Base-by-base conservation (phyloP, 2,329 filamentous ascomycete genomes). In the Trichoderma sp. region DNA sequence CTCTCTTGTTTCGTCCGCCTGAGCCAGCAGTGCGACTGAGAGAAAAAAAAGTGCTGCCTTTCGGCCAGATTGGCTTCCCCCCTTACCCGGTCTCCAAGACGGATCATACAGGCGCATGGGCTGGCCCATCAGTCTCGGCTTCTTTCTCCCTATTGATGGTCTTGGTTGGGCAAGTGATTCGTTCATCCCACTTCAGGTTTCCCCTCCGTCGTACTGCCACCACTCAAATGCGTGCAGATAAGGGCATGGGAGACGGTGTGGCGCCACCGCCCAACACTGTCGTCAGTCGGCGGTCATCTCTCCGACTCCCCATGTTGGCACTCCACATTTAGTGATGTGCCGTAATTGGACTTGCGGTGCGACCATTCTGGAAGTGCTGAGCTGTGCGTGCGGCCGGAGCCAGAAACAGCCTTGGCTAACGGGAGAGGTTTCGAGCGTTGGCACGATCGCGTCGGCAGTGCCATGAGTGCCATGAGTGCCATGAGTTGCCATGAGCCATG, bases 1-100 rank as follows among this genome's bases (percentile, higher is more conserved):
- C 68, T 71, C 71, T 71, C 61, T 39, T 73, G 68, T 36, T 68
- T 73, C 71, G 66, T 61, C 58, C 71, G 58, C 67, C 47, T 51
- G 43, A 69, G 68, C 36, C 34, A 71, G 53, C 61, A 30, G 51
- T 43, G 70, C 28, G 51, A 43, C 51, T 57, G 36, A 51, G 36
- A 57, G 36, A 43, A 15, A 57, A 30, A 57, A 51, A 60, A 53
- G n/a, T 32, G n/a, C 51, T 71, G 47, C 58, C 58, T 26, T 34
- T 70, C 66, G 39, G 67, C 66, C 61, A 64, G 61, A 51, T 61
- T 71, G 36, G 14, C 21, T n/a, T 51, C 30, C 21, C 61, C 69
- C 69, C 53, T 60, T 60, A 32, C 68, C 28, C 60, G 24, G 11
- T 24, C 51, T 36, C 36, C 57, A 51, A 34, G 66, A 36, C 66